Conservation (phyloP, 148 eudicot species). For the Cornus controversa region DNA sequence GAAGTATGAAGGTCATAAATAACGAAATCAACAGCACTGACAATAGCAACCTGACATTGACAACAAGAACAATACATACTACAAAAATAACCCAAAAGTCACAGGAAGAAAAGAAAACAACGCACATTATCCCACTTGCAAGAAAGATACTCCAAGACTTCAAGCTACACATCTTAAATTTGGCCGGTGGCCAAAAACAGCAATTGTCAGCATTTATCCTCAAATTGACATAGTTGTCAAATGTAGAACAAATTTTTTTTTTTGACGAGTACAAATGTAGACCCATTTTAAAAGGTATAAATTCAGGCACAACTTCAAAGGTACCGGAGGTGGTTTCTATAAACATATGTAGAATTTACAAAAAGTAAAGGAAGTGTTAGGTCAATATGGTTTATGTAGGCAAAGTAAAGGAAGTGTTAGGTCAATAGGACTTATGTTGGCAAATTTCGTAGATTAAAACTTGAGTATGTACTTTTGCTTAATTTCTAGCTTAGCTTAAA, state of each 20-base stretch:
- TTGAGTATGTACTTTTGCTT: too few relatives aligned
- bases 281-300: background rate
- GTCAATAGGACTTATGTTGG: too few relatives aligned
- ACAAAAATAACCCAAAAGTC: background rate
- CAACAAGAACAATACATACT: background rate
- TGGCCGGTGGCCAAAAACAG: background rate
- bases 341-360: background rate
- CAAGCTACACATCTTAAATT: background rate
- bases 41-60: background rate
- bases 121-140: background rate
- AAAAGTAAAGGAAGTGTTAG: too few relatives aligned
- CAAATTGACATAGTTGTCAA: background rate
- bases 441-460: too few relatives aligned
- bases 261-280: too few relatives aligned
- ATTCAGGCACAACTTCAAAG: background rate
- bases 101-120: background rate
- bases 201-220: background rate
- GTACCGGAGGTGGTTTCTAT: background rate
- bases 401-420: too few relatives aligned
- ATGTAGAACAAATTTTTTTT: too few relatives aligned
- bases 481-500: too few relatives aligned
- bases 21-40: background rate
- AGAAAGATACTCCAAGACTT: background rate
- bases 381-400: too few relatives aligned
- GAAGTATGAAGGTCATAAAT: background rate